Percentiles rank a stretch among this genome's conserved stretches.
These are phyloP conservation scores for Pseudogymnoascus sp. DNA, from an alignment of 2,329 filamentous ascomycete species.

Conservation along the genomic window DNA sequence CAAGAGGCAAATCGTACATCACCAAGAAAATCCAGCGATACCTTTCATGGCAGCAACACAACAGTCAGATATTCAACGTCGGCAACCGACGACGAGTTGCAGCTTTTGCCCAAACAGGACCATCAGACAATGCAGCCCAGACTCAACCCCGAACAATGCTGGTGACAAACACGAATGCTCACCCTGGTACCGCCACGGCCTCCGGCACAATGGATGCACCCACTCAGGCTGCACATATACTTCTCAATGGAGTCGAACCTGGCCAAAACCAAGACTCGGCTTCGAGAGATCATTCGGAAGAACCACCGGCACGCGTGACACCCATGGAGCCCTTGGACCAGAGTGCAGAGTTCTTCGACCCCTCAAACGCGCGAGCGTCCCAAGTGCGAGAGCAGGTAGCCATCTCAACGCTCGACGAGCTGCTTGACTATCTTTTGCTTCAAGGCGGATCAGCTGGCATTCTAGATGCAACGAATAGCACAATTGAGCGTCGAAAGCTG, in stretches of 20 bases:
- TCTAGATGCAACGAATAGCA: slow-evolving; percentile 95
- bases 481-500: slow-evolving; percentile 72
- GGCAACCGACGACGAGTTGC: slow-evolving; percentile 81
- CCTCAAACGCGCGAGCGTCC: slow-evolving; percentile 73
- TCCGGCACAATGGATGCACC: slow-evolving; percentile 29
- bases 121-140: neutral
- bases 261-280: slow-evolving; percentile 16
- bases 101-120: slow-evolving; percentile 46
- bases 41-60: slow-evolving; percentile 94
- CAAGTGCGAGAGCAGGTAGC: slow-evolving; percentile 86
- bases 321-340: slow-evolving; percentile 63
- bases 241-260: slow-evolving; percentile 44
- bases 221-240: slow-evolving; percentile 48
- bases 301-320: slow-evolving; percentile 12
- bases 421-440: slow-evolving; percentile 79
- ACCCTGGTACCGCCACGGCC: slow-evolving; percentile 15
- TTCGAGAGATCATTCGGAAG: neutral
- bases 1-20: slow-evolving; percentile 95
- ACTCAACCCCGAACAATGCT: slow-evolving; percentile 21
- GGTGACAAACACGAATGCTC: slow-evolving; percentile 16
- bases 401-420: slow-evolving; percentile 83
- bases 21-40: slow-evolving; percentile 97
- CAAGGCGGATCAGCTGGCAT: slow-evolving; percentile 86
- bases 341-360: slow-evolving; percentile 89
- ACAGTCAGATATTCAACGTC: slow-evolving; percentile 94